Evolutionary conservation across 208 protist genomes (phyloP), one percentile per base, ranked within the genome.

Genomic region (Phytomonas serpens): DNA sequence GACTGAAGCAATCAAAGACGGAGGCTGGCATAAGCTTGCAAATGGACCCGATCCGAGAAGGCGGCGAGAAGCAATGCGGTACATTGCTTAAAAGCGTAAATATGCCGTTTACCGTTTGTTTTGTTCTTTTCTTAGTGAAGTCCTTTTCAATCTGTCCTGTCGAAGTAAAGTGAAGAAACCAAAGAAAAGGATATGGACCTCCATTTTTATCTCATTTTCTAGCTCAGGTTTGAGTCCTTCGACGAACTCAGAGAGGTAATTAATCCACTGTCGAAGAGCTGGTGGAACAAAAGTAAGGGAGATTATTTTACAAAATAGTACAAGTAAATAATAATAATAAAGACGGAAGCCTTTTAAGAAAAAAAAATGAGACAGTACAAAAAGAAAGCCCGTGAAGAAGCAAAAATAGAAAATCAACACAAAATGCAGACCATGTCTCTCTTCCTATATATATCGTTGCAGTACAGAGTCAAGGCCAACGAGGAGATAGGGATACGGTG

Each of bases 301-400:
- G 47, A 2, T 27, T 4, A 57, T 27, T 23, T 23, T 4, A 19
- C 29, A 73, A 73, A 67, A 63, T 74, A 52, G 68, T 27, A 69
- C 67, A 73, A 77, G 31, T 70, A 62, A 65, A 29, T 38, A 80
- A 33, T 19, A 64, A 75, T 23, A 78, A 16, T 68, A 72, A 63
- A 51, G n/a, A 23, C 37, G 6, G 23, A 67, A 1, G 63, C 37
- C 19, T 52, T 42, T 13, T 47, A 1, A 40, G 32, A n/a, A 7
- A 37, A 52, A 68, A 61, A 74, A 33, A 68, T 67, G 34, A 27
- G 51, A 31, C 68, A 33, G 68, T 68, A 79, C 61, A 67, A 74
- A 32, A 40, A 52, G 42, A 36, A 73, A 68, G 4, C 69, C 71
- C 68, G 33, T 42, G 68, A 79, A 68, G 57, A 7, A 57, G 65